Evolutionary conservation across 2,329 filamentous ascomycete species (phyloP).

Genomic region (Paradendryphiella salina): DNA sequence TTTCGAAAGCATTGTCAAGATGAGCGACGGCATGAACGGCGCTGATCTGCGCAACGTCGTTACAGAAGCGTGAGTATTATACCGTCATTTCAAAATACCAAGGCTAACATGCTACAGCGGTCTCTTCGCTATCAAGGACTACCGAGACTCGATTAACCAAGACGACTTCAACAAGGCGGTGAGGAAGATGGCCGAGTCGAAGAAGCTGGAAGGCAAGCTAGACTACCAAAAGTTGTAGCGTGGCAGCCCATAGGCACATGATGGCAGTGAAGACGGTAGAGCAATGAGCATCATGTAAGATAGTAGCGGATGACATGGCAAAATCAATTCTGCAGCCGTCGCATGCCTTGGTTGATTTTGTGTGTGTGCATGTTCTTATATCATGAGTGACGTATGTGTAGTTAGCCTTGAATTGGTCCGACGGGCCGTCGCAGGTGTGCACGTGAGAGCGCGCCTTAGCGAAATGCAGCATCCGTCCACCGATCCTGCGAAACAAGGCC

Average conservation of each 20-base stretch:
- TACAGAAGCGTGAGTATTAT: constrained; percentile 83
- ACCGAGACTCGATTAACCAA: constrained; percentile 92
- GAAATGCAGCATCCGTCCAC: background rate
- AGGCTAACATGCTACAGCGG: constrained; percentile 61
- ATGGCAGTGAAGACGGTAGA: constrained; percentile 21
- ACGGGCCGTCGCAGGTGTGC: background rate
- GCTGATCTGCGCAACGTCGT: constrained; percentile 97
- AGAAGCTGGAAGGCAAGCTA: constrained; percentile 98
- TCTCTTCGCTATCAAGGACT: constrained; percentile 97
- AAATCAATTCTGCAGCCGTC: background rate
- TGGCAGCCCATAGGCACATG: background rate
- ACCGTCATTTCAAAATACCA: background rate
- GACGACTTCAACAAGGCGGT: constrained; percentile 99
- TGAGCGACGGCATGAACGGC: constrained; percentile 97
- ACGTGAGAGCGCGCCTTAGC: constrained; percentile 23
- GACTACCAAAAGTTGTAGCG: constrained; percentile 91
- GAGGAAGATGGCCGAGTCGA: constrained; percentile 92
- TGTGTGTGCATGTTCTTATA: background rate
- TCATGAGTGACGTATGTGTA: background rate
- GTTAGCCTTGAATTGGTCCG: background rate
- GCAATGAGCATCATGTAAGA: constrained; percentile 14
- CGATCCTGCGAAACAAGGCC: background rate
- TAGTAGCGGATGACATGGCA: constrained; percentile 4
- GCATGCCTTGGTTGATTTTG: background rate
- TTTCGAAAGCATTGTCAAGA: constrained; percentile 99